Base-by-base conservation (phyloP, 73 alveolate genomes). In the Blepharisma stoltei region DNA sequence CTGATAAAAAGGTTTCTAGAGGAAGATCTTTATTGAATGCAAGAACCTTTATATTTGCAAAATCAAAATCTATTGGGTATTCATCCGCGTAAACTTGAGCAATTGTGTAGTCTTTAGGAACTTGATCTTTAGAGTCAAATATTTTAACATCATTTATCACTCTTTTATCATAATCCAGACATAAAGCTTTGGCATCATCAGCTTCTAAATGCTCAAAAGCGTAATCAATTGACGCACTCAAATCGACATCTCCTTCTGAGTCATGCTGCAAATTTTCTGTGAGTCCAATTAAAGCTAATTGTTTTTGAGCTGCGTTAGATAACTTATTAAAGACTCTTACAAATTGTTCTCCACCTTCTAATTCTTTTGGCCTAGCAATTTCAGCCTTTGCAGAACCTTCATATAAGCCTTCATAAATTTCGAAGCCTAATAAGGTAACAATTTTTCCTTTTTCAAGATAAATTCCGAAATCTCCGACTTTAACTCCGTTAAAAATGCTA, bases 241-340 rank as follows among this genome's bases (percentile, higher is more conserved):
- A 25, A 25, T 14, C 23, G 2, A 14, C 45, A 2, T n/a, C 5
- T 0, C 18, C 37, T 20, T n/a, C 45, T 32, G 18, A 60, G 47
- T 14, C 49, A n/a, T 8, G 73, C 37, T 60, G 14, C 73, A 18
- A 38, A n/a, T 60, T 60, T 20, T 60, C 73, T 20, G 73, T 18
- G 0, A 60, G 2, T 2, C 73, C 73, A 20, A 60, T 8, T 14
- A 60, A 38, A 1, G 18, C 18, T 20, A 60, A 20, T 25, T 25
- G 14, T 60, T n/a, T 14, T 25, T 60, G 14, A 14, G 37, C 38
- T 14, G 4, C 45, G 23, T 5, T 60, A 14, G 14, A n/a, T 9
- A 38, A 2, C 18, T 14, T 60, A 2, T 18, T 60, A n/a, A 14
- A 14, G 37, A 60, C 46, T 60, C 5, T 60, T n/a, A 60, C 73